phyloP scores from a whole-genome alignment of 2,329 filamentous ascomycete species.

The Penicillium brevicompactum region DNA sequence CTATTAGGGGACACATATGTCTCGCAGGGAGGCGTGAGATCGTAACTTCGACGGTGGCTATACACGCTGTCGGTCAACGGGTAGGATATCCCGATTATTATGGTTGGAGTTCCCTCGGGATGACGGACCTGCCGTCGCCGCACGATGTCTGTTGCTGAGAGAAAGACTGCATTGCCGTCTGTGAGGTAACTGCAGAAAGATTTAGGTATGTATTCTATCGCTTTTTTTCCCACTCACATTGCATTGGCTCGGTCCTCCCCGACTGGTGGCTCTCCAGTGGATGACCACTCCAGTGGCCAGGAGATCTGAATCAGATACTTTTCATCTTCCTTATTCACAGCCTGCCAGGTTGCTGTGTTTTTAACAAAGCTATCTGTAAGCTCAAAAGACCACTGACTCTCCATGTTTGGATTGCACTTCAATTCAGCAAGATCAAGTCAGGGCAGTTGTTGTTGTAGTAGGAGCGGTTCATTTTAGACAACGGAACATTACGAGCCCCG shows the following conservation, averaged over 20 bases:
- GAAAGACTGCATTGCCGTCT: conserved; percentile 33
- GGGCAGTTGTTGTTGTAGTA: background rate
- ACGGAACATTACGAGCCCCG: background rate
- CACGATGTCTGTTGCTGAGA: conserved; percentile 27
- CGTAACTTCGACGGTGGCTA: conserved; percentile 19
- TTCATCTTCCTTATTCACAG: conserved; percentile 3
- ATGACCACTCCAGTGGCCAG: conserved; percentile 28
- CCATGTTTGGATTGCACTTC: background rate
- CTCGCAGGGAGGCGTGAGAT: conserved; percentile 24
- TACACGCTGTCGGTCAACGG: conserved; percentile 22
- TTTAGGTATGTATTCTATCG: background rate
- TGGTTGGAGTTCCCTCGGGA: conserved; percentile 16
- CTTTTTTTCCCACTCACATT: conserved; percentile 16
- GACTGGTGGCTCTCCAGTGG: background rate
- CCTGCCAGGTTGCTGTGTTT: conserved; percentile 18
- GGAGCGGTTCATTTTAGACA: background rate
- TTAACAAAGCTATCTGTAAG: background rate
- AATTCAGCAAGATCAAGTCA: background rate
- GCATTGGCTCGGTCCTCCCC: conserved; percentile 11
- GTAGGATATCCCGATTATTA: conserved; percentile 31
- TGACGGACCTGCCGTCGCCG: conserved; percentile 19
- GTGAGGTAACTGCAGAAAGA: conserved; percentile 25
- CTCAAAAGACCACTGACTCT: conserved; percentile 14
- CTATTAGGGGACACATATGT: conserved; percentile 23
- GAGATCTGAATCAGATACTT: conserved; percentile 28